These are phyloP conservation scores for Curvularia lunata DNA, from an alignment of 2,329 filamentous ascomycete genomes.

Conservation along the genomic window DNA sequence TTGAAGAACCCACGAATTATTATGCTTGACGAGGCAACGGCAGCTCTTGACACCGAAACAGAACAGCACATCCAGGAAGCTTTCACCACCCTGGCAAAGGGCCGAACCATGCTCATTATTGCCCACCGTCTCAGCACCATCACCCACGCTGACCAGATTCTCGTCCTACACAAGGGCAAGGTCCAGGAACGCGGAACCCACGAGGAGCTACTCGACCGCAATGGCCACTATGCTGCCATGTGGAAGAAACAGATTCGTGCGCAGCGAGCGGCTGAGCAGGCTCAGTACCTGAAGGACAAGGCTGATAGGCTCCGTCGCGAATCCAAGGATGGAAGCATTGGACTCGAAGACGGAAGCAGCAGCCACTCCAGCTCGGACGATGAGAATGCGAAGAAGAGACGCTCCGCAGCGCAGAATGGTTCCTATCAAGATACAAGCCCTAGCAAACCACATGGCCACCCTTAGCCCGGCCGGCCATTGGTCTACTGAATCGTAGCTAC, in stretches of 20 bases:
- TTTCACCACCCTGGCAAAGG: constrained; percentile 78
- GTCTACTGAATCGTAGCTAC: background rate
- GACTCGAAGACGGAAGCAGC: constrained; percentile 48
- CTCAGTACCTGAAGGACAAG: constrained; percentile 57
- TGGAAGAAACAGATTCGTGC: constrained; percentile 61
- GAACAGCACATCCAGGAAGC: constrained; percentile 93
- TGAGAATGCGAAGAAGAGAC: constrained; percentile 38
- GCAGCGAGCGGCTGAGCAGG: constrained; percentile 58
- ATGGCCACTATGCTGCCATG: constrained; percentile 56
- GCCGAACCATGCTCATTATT: constrained; percentile 93
- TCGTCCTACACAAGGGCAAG: constrained; percentile 61
- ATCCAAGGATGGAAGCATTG: constrained; percentile 52
- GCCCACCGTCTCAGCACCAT: constrained; percentile 71
- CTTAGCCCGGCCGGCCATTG: constrained; percentile 23
- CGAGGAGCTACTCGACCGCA: constrained; percentile 56
- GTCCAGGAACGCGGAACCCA: constrained; percentile 61
- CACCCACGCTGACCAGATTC: constrained; percentile 62
- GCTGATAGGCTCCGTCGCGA: constrained; percentile 57
- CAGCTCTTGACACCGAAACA: constrained; percentile 87
- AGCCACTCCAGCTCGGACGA: constrained; percentile 46
- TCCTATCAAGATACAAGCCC: constrained; percentile 22
- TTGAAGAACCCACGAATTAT: constrained; percentile 92
- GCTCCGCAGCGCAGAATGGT: constrained; percentile 15
- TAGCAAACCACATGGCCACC: constrained; percentile 38
- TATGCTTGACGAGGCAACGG: constrained; percentile 91